phyloP scores from a whole-genome alignment of 768 basidiomycete genomes.

The Boletus rubescentipes region DNA sequence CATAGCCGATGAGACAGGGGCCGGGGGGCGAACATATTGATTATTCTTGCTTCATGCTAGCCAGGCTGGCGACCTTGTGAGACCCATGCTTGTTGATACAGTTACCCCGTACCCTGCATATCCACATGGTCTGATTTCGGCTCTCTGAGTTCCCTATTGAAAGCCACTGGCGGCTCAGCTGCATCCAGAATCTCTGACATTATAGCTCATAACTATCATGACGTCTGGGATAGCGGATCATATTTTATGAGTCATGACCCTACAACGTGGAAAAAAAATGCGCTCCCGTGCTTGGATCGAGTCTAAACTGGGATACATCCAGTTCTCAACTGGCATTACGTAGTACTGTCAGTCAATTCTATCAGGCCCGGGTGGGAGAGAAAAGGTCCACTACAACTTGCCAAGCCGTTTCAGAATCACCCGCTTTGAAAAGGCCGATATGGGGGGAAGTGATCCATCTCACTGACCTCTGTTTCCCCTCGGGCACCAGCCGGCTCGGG shows the following conservation, averaged over 20 bases:
- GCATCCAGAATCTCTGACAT: background rate
- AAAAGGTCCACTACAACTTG: constrained; percentile 8
- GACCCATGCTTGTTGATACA: too few species aligned
- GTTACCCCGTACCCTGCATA: too few species aligned
- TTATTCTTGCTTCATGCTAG: too few species aligned
- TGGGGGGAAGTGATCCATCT: background rate
- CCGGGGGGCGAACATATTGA: too few species aligned
- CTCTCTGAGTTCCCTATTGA: too few species aligned
- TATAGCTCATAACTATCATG: background rate
- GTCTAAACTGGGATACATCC: background rate
- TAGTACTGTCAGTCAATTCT: background rate
- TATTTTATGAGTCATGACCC: background rate
- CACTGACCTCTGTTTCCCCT: too few species aligned
- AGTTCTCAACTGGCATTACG: background rate
- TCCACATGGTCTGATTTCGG: too few species aligned
- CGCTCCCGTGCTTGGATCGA: background rate
- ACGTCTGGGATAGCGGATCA: background rate
- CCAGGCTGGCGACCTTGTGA: too few species aligned
- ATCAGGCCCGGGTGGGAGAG: background rate
- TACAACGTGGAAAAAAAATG: background rate
- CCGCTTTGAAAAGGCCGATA: background rate
- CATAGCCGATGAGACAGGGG: too few species aligned
- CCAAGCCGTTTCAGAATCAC: constrained; percentile 8
- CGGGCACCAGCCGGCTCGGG: too few species aligned
- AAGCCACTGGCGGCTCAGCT: too few species aligned